Conservation (phyloP, 192 early-diverging fungal species). For the Linnemannia zychae region DNA sequence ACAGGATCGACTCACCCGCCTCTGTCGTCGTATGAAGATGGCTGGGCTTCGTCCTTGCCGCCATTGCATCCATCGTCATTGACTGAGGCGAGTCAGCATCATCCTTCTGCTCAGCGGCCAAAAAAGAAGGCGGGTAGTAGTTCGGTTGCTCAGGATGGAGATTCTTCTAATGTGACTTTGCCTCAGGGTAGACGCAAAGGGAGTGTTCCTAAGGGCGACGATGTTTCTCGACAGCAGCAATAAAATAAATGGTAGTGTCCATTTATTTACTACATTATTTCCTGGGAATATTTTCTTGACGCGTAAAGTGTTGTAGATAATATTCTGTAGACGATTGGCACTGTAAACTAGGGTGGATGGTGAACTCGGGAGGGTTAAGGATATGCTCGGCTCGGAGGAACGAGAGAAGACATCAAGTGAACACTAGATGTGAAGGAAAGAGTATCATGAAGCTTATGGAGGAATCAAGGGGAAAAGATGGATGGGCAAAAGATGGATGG, state of each 20-base stretch:
- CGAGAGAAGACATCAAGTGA: too few species aligned
- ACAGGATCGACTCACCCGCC: background rate
- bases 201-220: slow-evolving; percentile 6
- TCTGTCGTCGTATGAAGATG: background rate
- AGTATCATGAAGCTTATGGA: too few species aligned
- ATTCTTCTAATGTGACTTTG: background rate
- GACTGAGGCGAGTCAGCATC: background rate
- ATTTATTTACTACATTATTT: background rate
- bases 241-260: background rate
- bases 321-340: too few species aligned
- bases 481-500: too few species aligned
- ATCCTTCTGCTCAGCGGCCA: background rate
- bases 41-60: slow-evolving; percentile 8
- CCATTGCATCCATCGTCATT: slow-evolving; percentile 18
- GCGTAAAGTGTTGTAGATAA: too few species aligned
- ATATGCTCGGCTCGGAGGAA: too few species aligned
- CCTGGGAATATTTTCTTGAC: background rate
- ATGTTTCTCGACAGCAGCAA: background rate
- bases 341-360: too few species aligned
- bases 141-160: slow-evolving; percentile 4
- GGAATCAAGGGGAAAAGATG: too few species aligned
- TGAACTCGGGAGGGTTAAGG: too few species aligned
- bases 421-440: too few species aligned
- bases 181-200: slow-evolving; percentile 1
- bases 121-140: slow-evolving; percentile 16